Conservation (phyloP, 768 basidiomycete species). For the Tulasnella calospora region DNA sequence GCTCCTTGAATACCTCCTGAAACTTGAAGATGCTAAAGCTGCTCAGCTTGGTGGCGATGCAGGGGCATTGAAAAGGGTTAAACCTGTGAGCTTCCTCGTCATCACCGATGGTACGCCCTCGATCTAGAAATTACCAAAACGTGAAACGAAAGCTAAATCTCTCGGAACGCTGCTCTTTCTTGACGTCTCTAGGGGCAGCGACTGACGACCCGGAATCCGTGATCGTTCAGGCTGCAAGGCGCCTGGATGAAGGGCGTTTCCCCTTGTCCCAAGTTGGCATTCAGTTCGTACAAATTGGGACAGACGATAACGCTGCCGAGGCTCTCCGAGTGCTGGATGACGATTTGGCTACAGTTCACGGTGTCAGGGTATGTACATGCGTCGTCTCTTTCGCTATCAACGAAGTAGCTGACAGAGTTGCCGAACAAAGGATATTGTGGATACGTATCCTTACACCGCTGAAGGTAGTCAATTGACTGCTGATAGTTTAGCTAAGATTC, state of each 20-base stretch:
- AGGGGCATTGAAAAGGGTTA: slow-evolving; percentile 40
- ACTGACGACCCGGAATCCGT: slow-evolving; percentile 33
- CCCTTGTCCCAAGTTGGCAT: slow-evolving; percentile 40
- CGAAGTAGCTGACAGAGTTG: not conserved
- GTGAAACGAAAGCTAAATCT: not conserved
- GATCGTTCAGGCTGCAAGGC: slow-evolving; percentile 32
- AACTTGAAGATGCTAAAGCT: slow-evolving; percentile 34
- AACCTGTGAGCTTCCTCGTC: slow-evolving; percentile 55
- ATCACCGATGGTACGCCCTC: slow-evolving; percentile 58
- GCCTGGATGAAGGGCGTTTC: slow-evolving; percentile 38
- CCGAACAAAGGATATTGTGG: slow-evolving; percentile 57
- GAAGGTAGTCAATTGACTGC: slow-evolving; percentile 42
- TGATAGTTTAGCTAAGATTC: slow-evolving; percentile 54
- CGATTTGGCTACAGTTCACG: slow-evolving; percentile 42
- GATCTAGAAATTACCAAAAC: not conserved
- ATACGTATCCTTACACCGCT: slow-evolving; percentile 52
- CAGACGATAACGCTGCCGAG: slow-evolving; percentile 36
- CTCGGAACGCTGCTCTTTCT: not conserved
- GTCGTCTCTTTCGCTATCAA: not conserved
- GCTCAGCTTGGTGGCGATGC: slow-evolving; percentile 34
- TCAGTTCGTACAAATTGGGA: slow-evolving; percentile 39
- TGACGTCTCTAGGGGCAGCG: slow-evolving; percentile 22
- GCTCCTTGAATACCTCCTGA: slow-evolving; percentile 40
- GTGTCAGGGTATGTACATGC: slow-evolving; percentile 44
- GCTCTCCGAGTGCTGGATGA: slow-evolving; percentile 53